Evolutionary conservation across 352 stramenopile genomes (phyloP), one percentile per base, ranked within the genome.

Genomic region (Phytopythium cucurbitacearum): DNA sequence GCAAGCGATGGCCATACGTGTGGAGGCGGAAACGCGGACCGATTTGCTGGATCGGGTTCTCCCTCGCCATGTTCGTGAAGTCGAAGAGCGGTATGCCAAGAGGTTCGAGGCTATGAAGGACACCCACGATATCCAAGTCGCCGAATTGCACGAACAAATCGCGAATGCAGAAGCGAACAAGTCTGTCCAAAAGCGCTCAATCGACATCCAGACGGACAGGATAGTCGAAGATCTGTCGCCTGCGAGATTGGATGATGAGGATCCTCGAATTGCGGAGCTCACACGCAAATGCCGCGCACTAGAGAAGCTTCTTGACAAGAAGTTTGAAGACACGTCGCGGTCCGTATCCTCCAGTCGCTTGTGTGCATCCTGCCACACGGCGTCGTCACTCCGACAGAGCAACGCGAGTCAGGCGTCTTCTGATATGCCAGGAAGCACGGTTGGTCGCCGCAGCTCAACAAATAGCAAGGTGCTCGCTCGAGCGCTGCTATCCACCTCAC

Each of bases 301-400:
- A 13, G 72, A 83, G 40, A 80, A 65, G 32, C 49, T 88, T 7
- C 60, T 88, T 0, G 64, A 76, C 42, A 82, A 79, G 52, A 85
- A 86, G 33, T 85, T 86, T 39, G 74, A 84, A 53, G 65, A 78
- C 36, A 71, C 48, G 21, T 58, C 63, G 13, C 41, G 32, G 2
- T 62, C 47, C 2, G 9, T 61, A 16, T 59, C 60, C 38, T 58
- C 56, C 3, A 68, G 56, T 50, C 51, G 48, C 28, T 49, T 55
- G 4, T 67, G 65, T 35, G 52, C 63, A 33, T 75, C 67, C 2
- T 73, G 67, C 40, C 58, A 57, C 49, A 68, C 56, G 5, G 63
- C 63, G n/a, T 8, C n/a, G 21, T 56, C 57, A 9, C 8, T 51
- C 35, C 28, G 39, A 6, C 52, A 45, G 5, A 52, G 35, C 35